phyloP scores from a whole-genome alignment of 768 basidiomycete genomes.

The Dictyophora rubrovolvata region DNA sequence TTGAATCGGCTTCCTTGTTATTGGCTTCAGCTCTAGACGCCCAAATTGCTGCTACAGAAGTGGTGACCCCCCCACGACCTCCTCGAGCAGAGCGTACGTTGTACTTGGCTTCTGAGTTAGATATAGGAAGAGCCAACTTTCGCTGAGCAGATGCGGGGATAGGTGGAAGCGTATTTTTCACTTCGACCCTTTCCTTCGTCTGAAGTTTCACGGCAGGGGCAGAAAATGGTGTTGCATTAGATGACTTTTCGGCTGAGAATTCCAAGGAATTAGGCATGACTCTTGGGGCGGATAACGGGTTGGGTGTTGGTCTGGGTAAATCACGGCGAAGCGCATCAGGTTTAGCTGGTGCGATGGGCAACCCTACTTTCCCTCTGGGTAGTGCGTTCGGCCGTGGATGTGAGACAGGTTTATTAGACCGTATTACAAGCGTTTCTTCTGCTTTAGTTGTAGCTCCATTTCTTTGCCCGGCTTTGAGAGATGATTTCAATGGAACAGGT shows the following conservation, averaged over 20 bases:
- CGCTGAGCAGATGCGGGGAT: conserved; percentile 15
- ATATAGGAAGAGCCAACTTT: conserved; percentile 23
- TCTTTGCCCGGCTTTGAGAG: too few species aligned
- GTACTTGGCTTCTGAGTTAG: conserved; percentile 51
- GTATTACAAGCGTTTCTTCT: too few species aligned
- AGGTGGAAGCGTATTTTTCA: not conserved
- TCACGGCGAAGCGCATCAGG: not conserved
- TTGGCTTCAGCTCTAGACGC: conserved; percentile 27
- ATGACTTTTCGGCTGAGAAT: not conserved
- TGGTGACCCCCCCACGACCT: conserved; percentile 64
- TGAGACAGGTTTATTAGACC: too few species aligned
- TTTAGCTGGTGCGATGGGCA: not conserved
- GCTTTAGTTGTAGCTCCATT: too few species aligned
- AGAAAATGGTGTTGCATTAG: not conserved
- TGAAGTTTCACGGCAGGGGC: not conserved
- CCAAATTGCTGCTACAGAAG: conserved; percentile 68
- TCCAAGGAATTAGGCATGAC: not conserved
- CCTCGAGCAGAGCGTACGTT: conserved; percentile 70
- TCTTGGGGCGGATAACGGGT: not conserved
- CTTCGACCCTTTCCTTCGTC: not conserved
- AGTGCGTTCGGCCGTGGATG: too few species aligned
- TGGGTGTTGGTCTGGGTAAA: not conserved
- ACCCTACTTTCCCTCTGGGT: not conserved
- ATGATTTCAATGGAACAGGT: too few species aligned
- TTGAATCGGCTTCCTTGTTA: not conserved